Percentiles rank a stretch among this genome's conserved stretches.
Evolutionary conservation across 129 eudicot species (phyloP).

Genomic region (Solidago caesia): DNA sequence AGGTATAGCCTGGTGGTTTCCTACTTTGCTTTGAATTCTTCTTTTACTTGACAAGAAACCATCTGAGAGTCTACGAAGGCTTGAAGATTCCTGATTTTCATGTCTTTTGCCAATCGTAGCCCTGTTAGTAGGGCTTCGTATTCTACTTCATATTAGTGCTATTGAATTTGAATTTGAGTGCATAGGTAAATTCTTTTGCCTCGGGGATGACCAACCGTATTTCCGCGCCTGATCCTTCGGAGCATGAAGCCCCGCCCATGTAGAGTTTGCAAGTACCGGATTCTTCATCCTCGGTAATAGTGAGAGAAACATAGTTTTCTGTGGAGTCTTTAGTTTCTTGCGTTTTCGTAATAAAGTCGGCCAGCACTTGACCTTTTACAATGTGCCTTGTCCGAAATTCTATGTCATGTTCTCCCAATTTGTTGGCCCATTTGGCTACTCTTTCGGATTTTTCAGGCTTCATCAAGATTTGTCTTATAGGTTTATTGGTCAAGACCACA

Average conservation of each 20-base stretch:
- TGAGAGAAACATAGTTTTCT: background rate
- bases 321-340: background rate
- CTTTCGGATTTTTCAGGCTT: background rate
- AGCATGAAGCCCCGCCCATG: background rate
- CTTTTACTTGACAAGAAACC: background rate
- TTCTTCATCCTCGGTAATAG: no score
- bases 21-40: background rate
- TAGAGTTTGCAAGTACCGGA: background rate
- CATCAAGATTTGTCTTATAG: background rate
- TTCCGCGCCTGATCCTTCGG: no score
- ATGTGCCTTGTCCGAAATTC: background rate
- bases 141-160: background rate
- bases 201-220: background rate
- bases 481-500: background rate
- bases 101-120: background rate
- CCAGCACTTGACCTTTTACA: background rate
- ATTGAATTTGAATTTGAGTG: no score
- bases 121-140: background rate
- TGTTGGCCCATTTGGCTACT: background rate
- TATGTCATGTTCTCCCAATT: background rate
- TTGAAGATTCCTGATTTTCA: background rate
- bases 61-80: background rate
- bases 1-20: background rate
- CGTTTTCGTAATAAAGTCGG: background rate
- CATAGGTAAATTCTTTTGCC: background rate